Base-by-base conservation (phyloP, 1,139 yeast species). In the Suhomyces bribrorum region DNA sequence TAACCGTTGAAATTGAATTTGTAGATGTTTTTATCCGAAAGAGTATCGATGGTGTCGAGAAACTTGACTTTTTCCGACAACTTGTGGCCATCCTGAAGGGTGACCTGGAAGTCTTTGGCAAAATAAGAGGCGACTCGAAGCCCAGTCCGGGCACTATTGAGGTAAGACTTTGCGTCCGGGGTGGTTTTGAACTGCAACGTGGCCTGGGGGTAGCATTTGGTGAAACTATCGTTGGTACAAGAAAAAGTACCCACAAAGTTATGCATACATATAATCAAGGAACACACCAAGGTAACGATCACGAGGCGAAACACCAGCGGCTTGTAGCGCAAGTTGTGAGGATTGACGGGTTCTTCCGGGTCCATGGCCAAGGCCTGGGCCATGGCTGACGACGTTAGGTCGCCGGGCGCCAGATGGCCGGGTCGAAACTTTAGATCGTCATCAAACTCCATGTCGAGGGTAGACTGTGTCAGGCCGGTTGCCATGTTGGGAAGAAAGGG, bases 101-200 rank as follows among this genome's bases (percentile, higher is more conserved):
- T 26, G 12, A 59, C 53, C 34, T 66, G 66, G 34, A 79, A 67
- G 49, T 81, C 86, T 30, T 72, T 67, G 0, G 84, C 82, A 40
- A 81, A 59, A 48, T 74, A 79, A 0, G 85, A 73, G 9, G 79
- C 54, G 46, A 79, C 64, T 45, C 69, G 70, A 34, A 80, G 57
- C 13, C 78, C 75, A 43, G 77, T 81, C 39, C 73, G 64, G 8
- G 77, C 64, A 4, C 73, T 64, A 5, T 58, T 52, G 14, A 44
- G 40, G n/a, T 40, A 62, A 14, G 61, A 54, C 33, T 57, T 52
- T 5, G 75, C 67, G 16, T 61, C 56, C 1, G 60, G 52, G 1
- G 76, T 61, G 31, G 62, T 60, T 7, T 60, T 54, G 34, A 73
- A 56, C 29, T 65, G 62, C 29, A 77, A 53, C 5, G 64, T 65